phyloP scores from a whole-genome alignment of 768 basidiomycete genomes.

The Boletellus ananas region DNA sequence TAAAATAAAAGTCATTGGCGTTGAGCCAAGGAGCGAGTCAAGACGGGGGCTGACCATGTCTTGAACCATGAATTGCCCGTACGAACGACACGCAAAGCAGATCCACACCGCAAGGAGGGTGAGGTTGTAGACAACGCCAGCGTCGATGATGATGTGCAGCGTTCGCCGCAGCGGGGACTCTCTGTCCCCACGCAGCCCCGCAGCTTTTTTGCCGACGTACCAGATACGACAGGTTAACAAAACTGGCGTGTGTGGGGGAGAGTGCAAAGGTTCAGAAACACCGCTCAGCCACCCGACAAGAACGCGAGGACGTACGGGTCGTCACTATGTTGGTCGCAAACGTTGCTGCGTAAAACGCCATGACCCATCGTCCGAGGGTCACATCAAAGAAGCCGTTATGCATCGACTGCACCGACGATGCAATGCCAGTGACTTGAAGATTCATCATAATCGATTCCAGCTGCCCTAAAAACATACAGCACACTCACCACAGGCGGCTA shows the following conservation, averaged over 20 bases:
- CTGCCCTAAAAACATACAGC: background rate
- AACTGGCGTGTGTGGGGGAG: background rate
- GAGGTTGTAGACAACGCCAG: constrained; percentile 7
- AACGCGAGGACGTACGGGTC: constrained; percentile 17
- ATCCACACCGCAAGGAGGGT: constrained; percentile 3
- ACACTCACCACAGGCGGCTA: constrained; percentile 16
- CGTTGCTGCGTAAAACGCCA: constrained; percentile 30
- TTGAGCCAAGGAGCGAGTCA: background rate
- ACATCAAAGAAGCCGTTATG: constrained; percentile 21
- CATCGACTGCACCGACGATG: constrained; percentile 6
- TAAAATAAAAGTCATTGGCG: background rate
- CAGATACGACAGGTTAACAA: constrained; percentile 5
- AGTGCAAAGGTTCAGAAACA: background rate
- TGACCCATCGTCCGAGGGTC: constrained; percentile 29
- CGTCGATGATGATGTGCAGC: constrained; percentile 1
- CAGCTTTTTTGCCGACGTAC: background rate
- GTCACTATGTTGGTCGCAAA: constrained; percentile 30
- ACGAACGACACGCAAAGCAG: background rate
- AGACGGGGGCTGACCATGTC: constrained; percentile 6
- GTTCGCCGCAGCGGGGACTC: background rate
- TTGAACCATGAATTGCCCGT: constrained; percentile 9
- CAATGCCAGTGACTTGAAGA: constrained; percentile 13
- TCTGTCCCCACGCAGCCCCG: background rate
- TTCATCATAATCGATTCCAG: background rate
- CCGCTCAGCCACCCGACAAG: background rate